Conservation (phyloP, 306 rosid species). For the Cicer bijugum region DNA sequence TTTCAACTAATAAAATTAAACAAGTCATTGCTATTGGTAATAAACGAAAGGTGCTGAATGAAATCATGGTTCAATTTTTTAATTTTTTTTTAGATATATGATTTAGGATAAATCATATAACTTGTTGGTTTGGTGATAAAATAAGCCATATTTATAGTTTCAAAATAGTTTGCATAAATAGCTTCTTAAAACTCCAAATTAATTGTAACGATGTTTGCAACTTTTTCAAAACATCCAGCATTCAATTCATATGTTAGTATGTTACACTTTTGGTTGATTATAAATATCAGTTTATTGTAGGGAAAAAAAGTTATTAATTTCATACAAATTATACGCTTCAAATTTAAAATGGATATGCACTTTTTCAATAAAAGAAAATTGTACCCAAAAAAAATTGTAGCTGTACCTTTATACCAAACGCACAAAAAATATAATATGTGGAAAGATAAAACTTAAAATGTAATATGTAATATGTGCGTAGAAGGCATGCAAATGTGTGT, state of each 20-base stretch:
- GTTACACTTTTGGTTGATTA: neutral
- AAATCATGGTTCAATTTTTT: conserved; percentile 2
- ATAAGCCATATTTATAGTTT: neutral
- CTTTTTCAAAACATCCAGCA: neutral
- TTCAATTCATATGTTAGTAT: neutral
- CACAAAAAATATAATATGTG: no score
- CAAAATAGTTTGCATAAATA: neutral
- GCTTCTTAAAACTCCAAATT: neutral
- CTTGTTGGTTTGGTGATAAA: neutral
- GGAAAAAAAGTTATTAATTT: neutral
- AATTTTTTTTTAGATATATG: neutral
- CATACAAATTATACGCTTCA: neutral
- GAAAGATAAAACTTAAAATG: no score
- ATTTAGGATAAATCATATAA: neutral
- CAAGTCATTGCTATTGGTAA: neutral
- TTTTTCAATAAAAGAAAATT: no score
- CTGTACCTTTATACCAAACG: no score
- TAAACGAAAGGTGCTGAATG: neutral
- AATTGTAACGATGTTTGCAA: neutral
- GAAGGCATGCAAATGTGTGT: no score
- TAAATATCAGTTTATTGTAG: neutral
- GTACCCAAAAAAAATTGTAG: no score
- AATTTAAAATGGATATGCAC: no score
- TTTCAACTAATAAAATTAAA: neutral
- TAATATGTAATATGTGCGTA: no score